Evolutionary conservation across 2,329 filamentous ascomycete species (phyloP).

Genomic region (Parastagonospora avenae): DNA sequence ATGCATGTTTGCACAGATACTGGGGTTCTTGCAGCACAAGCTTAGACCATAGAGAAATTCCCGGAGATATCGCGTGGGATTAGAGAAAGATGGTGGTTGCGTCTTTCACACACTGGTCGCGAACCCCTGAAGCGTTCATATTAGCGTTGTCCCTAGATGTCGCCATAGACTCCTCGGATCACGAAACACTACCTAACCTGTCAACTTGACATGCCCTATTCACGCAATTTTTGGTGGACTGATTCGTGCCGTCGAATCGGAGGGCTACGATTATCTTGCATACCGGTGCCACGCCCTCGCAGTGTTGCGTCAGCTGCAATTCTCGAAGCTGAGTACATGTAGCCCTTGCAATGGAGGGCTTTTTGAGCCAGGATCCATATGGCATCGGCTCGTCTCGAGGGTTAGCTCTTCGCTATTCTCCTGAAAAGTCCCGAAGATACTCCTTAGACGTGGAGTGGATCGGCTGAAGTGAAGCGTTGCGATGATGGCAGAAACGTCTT

Average conservation of each 20-base stretch:
- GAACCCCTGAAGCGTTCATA: no score
- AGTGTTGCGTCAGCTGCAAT: no score
- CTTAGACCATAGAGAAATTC: not conserved
- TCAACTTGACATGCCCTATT: not conserved
- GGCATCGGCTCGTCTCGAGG: not conserved
- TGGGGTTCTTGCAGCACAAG: not conserved
- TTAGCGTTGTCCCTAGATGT: slow-evolving; percentile 21
- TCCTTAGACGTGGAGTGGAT: not conserved
- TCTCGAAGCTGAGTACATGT: no score
- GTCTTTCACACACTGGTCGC: not conserved
- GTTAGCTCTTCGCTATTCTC: not conserved
- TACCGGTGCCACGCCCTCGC: not conserved
- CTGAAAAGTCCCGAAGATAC: not conserved
- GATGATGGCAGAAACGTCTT: slow-evolving; percentile 14
- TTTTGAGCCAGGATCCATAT: not conserved
- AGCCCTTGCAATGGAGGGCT: no score
- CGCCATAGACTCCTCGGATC: slow-evolving; percentile 27
- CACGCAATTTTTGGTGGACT: not conserved
- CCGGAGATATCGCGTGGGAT: slow-evolving; percentile 1
- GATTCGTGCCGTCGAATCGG: slow-evolving; percentile 2
- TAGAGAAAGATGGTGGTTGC: not conserved
- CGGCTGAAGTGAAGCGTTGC: not conserved
- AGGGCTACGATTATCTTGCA: slow-evolving; percentile 2
- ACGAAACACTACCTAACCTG: slow-evolving; percentile 10
- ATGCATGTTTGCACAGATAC: slow-evolving; percentile 1